These are phyloP conservation scores for Dictyostelium discoideum DNA, from an alignment of 78 protist genomes.

Conservation along the genomic window dicty_2.7 NC_007089.4:4028501-4029000, in stretches of 20 bases:
- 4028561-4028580: slow-evolving; percentile 46
- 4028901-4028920: slow-evolving; percentile 26
- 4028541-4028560: slow-evolving; percentile 80
- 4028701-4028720: slow-evolving; percentile 55
- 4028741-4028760: slow-evolving; percentile 75
- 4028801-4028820: slow-evolving; percentile 71
- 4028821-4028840: slow-evolving; percentile 41
- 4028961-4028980: slow-evolving; percentile 86
- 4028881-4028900: not conserved
- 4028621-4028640: slow-evolving; percentile 41
- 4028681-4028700: slow-evolving; percentile 35
- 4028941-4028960: slow-evolving; percentile 49
- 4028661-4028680: slow-evolving; percentile 1
- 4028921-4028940: slow-evolving; percentile 66
- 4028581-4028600: slow-evolving; percentile 78
- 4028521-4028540: slow-evolving; percentile 88
- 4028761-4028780: slow-evolving; percentile 78
- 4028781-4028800: slow-evolving; percentile 76
- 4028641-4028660: slow-evolving; percentile 26
- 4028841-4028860: slow-evolving; percentile 52
- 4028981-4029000: slow-evolving; percentile 77
- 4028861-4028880: slow-evolving; percentile 55
- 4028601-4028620: slow-evolving; percentile 62
- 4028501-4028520: slow-evolving; percentile 70
- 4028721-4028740: not conserved